Base-by-base conservation (phyloP, 768 basidiomycete genomes). In the Tephrocybe sp. region DNA sequence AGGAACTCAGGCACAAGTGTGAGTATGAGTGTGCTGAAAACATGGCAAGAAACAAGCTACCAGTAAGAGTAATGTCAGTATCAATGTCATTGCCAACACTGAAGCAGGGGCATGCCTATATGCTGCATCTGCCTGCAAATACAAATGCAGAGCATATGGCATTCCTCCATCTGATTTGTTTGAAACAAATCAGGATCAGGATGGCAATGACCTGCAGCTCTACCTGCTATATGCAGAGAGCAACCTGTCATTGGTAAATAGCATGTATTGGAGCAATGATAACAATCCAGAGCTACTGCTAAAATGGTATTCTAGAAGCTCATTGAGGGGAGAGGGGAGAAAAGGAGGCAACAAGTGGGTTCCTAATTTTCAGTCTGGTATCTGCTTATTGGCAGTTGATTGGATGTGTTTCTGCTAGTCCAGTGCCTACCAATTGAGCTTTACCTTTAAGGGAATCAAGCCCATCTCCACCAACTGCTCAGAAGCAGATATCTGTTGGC, bases 131-230 rank as follows among this genome's bases (percentile, higher is more conserved):
- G 73, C 73, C 5, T 70, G 73, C 12, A 11, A 30, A 11, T 11
- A 30, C 28, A 76, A 81, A 56, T 66, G 76, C 37, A 68, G 68
- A 53, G 78, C 75, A 15, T 76, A 80, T 55, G 82, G 81, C 4
- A 77, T 83, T 40, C 73, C 72, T 4, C 67, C 74, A 3, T 78
- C 79, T 2, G 66, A 69, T 8, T 75, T 73, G 11, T 72, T 75
- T 15, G 69, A 64, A 34, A 55, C 62, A 9, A 59, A 58, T 25
- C 58, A 61, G 28, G 49, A 36, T 14, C 5, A 30, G 6, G 23
- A 18, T 2, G 28, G 53, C 20, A 41, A 42, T n/a, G 49, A 54
- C 38, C 53, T n/a, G n/a, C n/a, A n/a, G n/a, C n/a, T n/a, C n/a
- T n/a, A 54, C 33, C 48, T 76, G 30, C 60, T 75, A 5, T 73